A percentile compares a stretch with the other conserved stretches of the same genome.
phyloP scores from a whole-genome alignment of 2,329 filamentous ascomycete genomes.

The Exophiala dermatitidis region DNA sequence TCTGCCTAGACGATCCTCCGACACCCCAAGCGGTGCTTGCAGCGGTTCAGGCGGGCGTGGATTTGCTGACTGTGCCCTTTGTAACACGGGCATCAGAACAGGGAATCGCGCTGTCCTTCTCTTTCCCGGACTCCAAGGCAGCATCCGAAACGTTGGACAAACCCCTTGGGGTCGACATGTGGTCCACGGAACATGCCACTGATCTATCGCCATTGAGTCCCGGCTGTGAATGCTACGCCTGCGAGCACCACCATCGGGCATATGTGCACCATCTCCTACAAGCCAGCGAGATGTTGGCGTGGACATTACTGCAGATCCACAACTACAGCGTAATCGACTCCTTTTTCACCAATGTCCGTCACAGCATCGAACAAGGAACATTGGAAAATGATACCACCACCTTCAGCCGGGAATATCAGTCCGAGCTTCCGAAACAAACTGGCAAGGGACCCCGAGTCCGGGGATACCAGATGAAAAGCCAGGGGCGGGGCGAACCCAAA shows the following conservation, averaged over 20 bases:
- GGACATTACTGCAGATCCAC: slow-evolving; percentile 86
- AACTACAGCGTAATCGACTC: slow-evolving; percentile 62
- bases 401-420: slow-evolving; percentile 64
- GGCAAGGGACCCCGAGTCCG: slow-evolving; percentile 69
- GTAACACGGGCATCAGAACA: slow-evolving; percentile 68
- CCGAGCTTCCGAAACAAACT: slow-evolving; percentile 63
- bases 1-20: slow-evolving; percentile 63
- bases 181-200: slow-evolving; percentile 54
- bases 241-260: slow-evolving; percentile 73
- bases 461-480: slow-evolving; percentile 74
- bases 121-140: slow-evolving; percentile 51
- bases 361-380: slow-evolving; percentile 51
- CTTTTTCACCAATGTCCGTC: slow-evolving; percentile 68
- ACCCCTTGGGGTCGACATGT: slow-evolving; percentile 68
- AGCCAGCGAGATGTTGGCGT: slow-evolving; percentile 94
- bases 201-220: slow-evolving; percentile 56
- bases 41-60: slow-evolving; percentile 68
- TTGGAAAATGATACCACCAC: slow-evolving; percentile 49
- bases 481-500: slow-evolving; percentile 54
- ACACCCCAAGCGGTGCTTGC: slow-evolving; percentile 71
- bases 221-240: slow-evolving; percentile 74
- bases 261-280: slow-evolving; percentile 80
- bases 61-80: slow-evolving; percentile 73
- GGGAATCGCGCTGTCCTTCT: slow-evolving; percentile 75
- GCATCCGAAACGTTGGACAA: slow-evolving; percentile 17